Conservation (phyloP, 352 stramenopile genomes). For the Pythium brachiatum region DNA sequence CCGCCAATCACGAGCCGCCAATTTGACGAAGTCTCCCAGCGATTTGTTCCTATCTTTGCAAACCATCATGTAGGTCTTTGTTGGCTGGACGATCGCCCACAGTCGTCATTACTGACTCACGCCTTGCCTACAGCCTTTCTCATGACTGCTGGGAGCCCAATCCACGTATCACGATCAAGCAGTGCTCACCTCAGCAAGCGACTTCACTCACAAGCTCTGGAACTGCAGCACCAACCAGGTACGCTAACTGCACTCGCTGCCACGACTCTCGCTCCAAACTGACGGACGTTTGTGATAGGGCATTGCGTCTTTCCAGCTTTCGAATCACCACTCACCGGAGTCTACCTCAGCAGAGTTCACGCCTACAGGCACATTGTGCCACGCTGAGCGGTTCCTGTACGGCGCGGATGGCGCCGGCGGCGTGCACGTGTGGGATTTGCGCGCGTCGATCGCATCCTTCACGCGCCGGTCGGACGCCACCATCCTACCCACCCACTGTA, state of each 20-base stretch:
- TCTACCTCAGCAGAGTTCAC: neutral
- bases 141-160: neutral
- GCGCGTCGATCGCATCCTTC: neutral
- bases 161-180: neutral
- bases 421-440: slow-evolving; percentile 19
- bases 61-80: neutral
- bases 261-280: neutral
- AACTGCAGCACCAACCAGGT: slow-evolving; percentile 5
- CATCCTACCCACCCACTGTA: slow-evolving; percentile 4
- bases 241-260: neutral
- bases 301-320: slow-evolving; percentile 7
- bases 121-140: neutral
- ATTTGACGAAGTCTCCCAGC: slow-evolving; percentile 7
- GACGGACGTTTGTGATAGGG: neutral
- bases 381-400: slow-evolving; percentile 16
- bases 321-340: neutral
- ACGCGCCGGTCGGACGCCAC: neutral
- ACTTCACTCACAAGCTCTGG: slow-evolving; percentile 21
- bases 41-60: slow-evolving; percentile 5
- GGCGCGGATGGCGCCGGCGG: slow-evolving; percentile 8
- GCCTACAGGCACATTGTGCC: slow-evolving; percentile 9
- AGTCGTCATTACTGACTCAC: too few relatives aligned
- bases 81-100: too few relatives aligned
- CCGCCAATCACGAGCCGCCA: neutral
- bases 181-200: slow-evolving; percentile 11